Conservation (phyloP, 2,329 filamentous ascomycete genomes). For the Cladophialophora immunda region DNA sequence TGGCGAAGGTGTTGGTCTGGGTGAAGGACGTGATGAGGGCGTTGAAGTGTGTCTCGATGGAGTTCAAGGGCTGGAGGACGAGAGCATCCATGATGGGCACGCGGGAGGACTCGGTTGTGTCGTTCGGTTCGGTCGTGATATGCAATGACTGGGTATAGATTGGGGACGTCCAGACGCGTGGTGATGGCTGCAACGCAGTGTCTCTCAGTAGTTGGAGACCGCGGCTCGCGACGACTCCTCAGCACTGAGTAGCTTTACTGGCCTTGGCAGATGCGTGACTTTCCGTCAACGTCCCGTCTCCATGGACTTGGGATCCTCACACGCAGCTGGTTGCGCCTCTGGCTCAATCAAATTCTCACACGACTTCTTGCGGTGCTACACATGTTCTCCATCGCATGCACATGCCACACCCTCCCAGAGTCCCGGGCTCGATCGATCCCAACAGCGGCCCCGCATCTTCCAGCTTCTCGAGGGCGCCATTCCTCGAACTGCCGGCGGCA, state of each 20-base stretch:
- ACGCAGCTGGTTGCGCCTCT: not conserved
- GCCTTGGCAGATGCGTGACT: constrained; percentile 1
- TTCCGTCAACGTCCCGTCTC: not conserved
- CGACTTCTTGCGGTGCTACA: not conserved
- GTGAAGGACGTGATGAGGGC: constrained; percentile 52
- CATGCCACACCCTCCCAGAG: not conserved
- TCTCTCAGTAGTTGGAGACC: too few species aligned
- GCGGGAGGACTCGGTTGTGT: not conserved
- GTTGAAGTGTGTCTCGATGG: constrained; percentile 54
- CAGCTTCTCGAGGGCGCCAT: not conserved
- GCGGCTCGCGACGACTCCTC: too few species aligned
- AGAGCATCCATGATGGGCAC: constrained; percentile 50
- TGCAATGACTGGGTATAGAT: not conserved
- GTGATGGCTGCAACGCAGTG: not conserved
- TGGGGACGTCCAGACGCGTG: not conserved
- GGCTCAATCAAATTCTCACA: not conserved
- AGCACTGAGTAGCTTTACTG: not conserved
- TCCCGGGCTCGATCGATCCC: not conserved
- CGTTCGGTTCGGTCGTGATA: not conserved
- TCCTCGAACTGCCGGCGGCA: not conserved
- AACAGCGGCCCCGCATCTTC: not conserved
- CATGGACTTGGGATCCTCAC: not conserved
- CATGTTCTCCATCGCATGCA: not conserved
- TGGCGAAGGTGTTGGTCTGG: constrained; percentile 54
- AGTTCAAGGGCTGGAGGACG: constrained; percentile 50